Percentiles rank a stretch among this genome's conserved stretches.
phyloP scores from a whole-genome alignment of 2,329 filamentous ascomycete species.

The Chaetothyriales sp. region DNA sequence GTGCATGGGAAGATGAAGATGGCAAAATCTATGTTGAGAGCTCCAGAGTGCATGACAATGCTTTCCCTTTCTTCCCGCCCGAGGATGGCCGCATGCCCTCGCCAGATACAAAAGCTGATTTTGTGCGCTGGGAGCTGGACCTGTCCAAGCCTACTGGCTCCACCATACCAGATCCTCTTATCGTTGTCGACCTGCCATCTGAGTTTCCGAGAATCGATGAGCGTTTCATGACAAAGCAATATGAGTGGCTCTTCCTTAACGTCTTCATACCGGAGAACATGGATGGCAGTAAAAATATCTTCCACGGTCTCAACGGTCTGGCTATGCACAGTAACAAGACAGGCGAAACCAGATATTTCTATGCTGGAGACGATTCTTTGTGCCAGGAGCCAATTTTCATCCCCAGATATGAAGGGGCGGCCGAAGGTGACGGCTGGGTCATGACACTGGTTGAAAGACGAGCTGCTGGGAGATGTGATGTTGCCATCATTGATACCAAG shows the following conservation, averaged over 20 bases:
- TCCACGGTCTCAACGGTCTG: constrained; percentile 4
- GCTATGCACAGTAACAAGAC: constrained; percentile 5
- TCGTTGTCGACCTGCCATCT: constrained; percentile 5
- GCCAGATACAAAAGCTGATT: constrained; percentile 5
- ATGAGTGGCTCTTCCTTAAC: constrained; percentile 2
- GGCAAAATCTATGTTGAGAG: constrained; percentile 4
- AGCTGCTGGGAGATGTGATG: constrained; percentile 1
- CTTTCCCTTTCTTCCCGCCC: constrained; percentile 4
- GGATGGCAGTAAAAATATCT: constrained; percentile 1
- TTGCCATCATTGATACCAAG: constrained; percentile 31
- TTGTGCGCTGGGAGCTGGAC: constrained; percentile 6
- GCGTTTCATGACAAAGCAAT: constrained; percentile 5
- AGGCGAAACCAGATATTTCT: constrained; percentile 1
- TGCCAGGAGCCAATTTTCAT: constrained; percentile 7
- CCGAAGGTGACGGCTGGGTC: constrained; percentile 8
- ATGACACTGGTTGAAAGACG: constrained; percentile 3
- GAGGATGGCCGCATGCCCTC: neutral
- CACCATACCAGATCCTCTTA: neutral
- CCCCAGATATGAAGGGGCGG: constrained; percentile 1
- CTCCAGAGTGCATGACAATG: constrained; percentile 4
- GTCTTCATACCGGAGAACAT: constrained; percentile 3
- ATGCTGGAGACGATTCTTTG: constrained; percentile 1
- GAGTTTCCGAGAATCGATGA: constrained; percentile 8
- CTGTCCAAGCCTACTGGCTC: neutral
- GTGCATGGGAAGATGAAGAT: constrained; percentile 4